Base-by-base conservation (phyloP, 441 rosid species). In the Adansonia madagascariensis region DNA sequence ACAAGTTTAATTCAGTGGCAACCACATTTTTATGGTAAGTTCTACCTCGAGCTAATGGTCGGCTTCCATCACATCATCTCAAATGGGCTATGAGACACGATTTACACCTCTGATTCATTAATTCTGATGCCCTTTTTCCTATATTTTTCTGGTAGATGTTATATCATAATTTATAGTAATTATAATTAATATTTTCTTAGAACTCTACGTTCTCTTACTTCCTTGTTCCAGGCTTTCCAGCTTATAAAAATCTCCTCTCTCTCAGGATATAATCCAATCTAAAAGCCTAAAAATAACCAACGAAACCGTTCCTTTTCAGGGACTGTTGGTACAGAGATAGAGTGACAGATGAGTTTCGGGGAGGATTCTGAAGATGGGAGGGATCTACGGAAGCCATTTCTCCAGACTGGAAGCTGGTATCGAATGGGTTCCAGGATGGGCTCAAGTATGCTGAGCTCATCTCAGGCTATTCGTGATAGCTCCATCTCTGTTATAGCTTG, bases 341-440 rank as follows among this genome's bases (percentile, higher is more conserved):
- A 31, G 31, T 4, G 43, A 56, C 47, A 69, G 46, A 94, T 92
- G 98, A 90, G 98, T 85, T 91, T 82, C 87, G 80, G 96, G 78
- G 98, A 94, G 0, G 98, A 93, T 5, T 60, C 77, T 4, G 97
- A 92, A 4, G 97, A 90, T 7, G 91, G 82, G 27, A 88, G 89
- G 75, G 92, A 92, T 80, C 50, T 90, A 8, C 85, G 92, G 82
- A 84, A 91, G 82, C 98, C 97, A 9, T 90, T 94, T 81, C 85
- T 94, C 68, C 97, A 93, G 77, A 89, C 95, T 0, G 95, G 98
- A 57, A 93, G 96, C 71, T 94, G 97, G 98, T 94, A 92, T 60
- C 84, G 92, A 6, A 94, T 89, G 97, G 89, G 91, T 17, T 90
- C 97, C 0, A 85, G 88, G 76, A 71, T 31, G 62, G 95, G 88